Evolutionary conservation across 768 basidiomycete genomes (phyloP).

Genomic region (Russula virescens): DNA sequence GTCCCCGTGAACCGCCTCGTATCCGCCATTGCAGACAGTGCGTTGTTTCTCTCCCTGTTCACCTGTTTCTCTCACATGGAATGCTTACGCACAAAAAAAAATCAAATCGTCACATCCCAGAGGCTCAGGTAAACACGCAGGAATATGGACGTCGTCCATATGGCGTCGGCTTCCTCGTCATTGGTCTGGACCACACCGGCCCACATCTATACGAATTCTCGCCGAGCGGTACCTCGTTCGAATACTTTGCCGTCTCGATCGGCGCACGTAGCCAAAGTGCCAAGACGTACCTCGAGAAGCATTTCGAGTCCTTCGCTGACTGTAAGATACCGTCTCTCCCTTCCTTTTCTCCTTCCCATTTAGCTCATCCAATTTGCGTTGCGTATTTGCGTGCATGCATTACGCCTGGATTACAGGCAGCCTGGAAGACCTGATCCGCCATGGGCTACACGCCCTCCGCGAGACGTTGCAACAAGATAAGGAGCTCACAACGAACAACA

Average conservation of each 20-base stretch:
- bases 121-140: slow-evolving; percentile 98
- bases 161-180: slow-evolving; percentile 97
- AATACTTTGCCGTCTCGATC: slow-evolving; percentile 98
- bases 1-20: slow-evolving; percentile 93
- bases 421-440: slow-evolving; percentile 82
- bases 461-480: slow-evolving; percentile 99
- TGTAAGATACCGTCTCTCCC: slow-evolving; percentile 39
- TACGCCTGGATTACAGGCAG: slow-evolving; percentile 44
- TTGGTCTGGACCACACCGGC: slow-evolving; percentile 93
- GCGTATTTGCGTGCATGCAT: background rate
- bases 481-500: slow-evolving; percentile 88
- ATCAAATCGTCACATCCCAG: slow-evolving; percentile 42
- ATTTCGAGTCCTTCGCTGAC: slow-evolving; percentile 81
- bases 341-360: background rate
- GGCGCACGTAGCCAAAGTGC: slow-evolving; percentile 97
- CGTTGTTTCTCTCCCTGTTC: slow-evolving; percentile 32
- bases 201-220: slow-evolving; percentile 99
- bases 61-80: background rate
- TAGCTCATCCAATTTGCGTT: background rate
- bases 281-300: slow-evolving; percentile 96
- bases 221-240: slow-evolving; percentile 93
- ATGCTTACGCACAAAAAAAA: background rate
- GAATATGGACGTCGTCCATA: slow-evolving; percentile 97
- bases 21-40: slow-evolving; percentile 90
- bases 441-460: slow-evolving; percentile 90